Evolutionary conservation across 345 rosid species (phyloP), one percentile per base, ranked within the genome.

Genomic region (Brassica cretica): DNA sequence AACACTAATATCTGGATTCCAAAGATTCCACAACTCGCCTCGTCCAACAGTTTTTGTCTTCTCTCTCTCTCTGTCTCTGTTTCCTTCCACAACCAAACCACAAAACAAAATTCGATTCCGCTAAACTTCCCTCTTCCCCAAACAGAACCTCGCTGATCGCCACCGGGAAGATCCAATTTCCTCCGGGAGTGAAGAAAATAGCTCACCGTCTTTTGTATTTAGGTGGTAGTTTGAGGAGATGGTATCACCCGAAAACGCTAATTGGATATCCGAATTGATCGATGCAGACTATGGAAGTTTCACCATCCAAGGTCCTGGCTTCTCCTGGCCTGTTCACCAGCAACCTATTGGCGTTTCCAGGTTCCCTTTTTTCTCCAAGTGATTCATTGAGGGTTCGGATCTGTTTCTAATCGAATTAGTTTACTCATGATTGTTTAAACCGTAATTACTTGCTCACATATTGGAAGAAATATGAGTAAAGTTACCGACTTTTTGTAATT

Each of bases 161-260:
- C 82, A 58, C 78, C 82, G 59, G 68, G 37, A 79, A 68, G 2
- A 30, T 30, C 27, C 56, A 59, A 44, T 58, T 41, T 5, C 4
- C 21, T 27, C 32, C 35, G 63, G 33, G 53, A 78, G 19, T 41
- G 29, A 2, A 6, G 1, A 6, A 29, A 32, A 6, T 11, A 25
- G 6, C 39, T 55, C 76, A 5, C 68, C 16, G 68, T 21, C 14
- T 6, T 65, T 6, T 3, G 2, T 14, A 3, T 4, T 4, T 32
- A 6, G 71, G 80, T 70, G 80, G 70, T 4, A 49, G 59, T 37
- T 41, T 66, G 37, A 60, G 81, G 79, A 76, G 85, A 94, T 90
- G 94, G 96, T 85, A 46, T 85, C 94, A 1, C 93, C 93, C 53
- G 98, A 89, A 71, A 87, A 78, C 84, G 65, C 87, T 66, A 88